phyloP scores from a whole-genome alignment of 129 eudicot genomes.

The Mikania micrantha region DNA sequence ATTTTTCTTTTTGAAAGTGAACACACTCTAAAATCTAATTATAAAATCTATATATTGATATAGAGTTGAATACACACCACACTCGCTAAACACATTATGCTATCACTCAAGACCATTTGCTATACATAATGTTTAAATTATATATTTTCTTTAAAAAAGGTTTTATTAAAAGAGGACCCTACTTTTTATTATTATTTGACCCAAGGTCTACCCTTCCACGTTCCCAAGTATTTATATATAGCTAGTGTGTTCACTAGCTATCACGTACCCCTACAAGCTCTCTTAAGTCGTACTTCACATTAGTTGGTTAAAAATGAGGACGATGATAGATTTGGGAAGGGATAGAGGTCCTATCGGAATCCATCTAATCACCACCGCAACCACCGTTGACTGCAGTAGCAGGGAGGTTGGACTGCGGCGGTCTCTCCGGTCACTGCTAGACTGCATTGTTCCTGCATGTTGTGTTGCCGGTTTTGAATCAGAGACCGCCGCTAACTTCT shows the following conservation, averaged over 20 bases:
- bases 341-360: constrained; percentile 37
- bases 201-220: background rate
- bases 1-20: no score
- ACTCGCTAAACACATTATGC: no score
- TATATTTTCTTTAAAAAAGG: no score
- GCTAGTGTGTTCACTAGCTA: no score
- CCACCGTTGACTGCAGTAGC: constrained; percentile 30
- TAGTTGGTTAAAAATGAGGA: constrained; percentile 23
- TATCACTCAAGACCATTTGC: no score
- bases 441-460: constrained; percentile 28
- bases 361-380: constrained; percentile 28
- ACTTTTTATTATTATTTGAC: background rate
- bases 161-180: background rate
- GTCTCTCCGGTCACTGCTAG: constrained; percentile 24
- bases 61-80: no score
- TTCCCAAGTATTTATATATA: constrained; percentile 23
- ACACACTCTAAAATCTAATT: no score
- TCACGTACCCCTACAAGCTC: constrained; percentile 12
- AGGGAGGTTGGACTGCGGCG: constrained; percentile 34
- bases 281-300: no score
- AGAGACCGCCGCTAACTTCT: background rate
- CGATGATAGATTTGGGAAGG: constrained; percentile 39
- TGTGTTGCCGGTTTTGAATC: constrained; percentile 33
- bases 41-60: no score
- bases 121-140: no score